Conservation (phyloP, 768 basidiomycete species). For the Boletus subparvulus region DNA sequence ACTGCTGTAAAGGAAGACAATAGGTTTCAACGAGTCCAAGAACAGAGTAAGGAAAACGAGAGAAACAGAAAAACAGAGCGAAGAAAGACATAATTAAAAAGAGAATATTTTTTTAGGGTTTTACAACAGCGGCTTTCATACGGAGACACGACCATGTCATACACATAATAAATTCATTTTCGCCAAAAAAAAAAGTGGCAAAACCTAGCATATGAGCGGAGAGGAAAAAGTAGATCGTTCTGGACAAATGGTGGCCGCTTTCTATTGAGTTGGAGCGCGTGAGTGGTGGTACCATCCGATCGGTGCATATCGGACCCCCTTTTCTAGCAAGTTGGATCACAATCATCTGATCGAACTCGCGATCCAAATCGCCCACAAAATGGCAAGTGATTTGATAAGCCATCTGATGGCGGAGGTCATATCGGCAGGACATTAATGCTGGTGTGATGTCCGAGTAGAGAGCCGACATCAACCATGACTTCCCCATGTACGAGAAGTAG, state of each 20-base stretch:
- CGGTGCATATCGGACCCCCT: neutral
- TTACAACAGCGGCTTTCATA: neutral
- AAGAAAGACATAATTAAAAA: neutral
- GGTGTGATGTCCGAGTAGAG: neutral
- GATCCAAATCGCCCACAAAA: slow-evolving; percentile 1
- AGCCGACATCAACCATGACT: slow-evolving; percentile 20
- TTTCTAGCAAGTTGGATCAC: neutral
- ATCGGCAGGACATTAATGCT: neutral
- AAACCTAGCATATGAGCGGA: neutral
- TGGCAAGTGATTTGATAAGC: slow-evolving; percentile 10
- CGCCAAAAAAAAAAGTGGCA: neutral
- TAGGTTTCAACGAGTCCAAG: neutral
- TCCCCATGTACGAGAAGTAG: slow-evolving; percentile 26
- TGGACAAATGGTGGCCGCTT: neutral
- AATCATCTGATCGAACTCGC: neutral
- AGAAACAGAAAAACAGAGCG: neutral
- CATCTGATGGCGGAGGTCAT: slow-evolving; percentile 1
- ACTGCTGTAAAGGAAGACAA: neutral
- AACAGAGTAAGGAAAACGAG: neutral
- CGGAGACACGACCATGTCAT: neutral
- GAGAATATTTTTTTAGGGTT: neutral
- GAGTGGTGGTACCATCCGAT: slow-evolving; percentile 2
- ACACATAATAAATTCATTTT: slow-evolving; percentile 8
- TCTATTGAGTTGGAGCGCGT: slow-evolving; percentile 9
- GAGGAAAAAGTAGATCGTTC: neutral